Base-by-base conservation (phyloP, 2,329 filamentous ascomycete species). In the Cladophialophora exuberans region DNA sequence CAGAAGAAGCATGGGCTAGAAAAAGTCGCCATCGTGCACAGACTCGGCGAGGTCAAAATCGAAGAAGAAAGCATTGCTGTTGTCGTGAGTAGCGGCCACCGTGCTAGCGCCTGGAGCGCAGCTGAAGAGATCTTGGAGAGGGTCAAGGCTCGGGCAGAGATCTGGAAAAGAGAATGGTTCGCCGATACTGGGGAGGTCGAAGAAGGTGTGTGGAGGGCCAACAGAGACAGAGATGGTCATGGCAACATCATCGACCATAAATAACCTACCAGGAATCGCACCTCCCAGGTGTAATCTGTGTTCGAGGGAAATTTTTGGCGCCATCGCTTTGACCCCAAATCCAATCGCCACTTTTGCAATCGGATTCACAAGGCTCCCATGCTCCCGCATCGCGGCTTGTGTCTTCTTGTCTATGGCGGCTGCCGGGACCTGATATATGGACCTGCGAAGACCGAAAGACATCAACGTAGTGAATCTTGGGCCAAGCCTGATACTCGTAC, bases 51-150 rank as follows among this genome's bases (percentile, higher is more conserved):
- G 17, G 93, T 97, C 13, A 89, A 90, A 2, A 86, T 97, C 52
- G 88, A 86, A n/a, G 90, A 97, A 72, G 92, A 97, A 74, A 96
- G 90, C 69, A 93, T 99, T 58, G 75, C 95, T 52, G 91, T 97
- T 65, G 89, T 90, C 1, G 88, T 97, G 3, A 91, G 89, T 38
- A 82, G 89, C 23, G 84, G 88, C 30, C 94, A 97, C 74, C 80
- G 94, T 6, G 83, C 88, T 64, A 89, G 88, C 11, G 92, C 90
- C 4, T 99, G 93, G 93, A 76, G 77, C 64, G 93, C 88, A 0
- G 93, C 89, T 0, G 93, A 97, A 75, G 90, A 95, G 73, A 88
- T 91, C 28, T 75, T 97, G 55, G 93, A 97, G 75, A 77, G 83
- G 69, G 90, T 89, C 67, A 99, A 97, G 76, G 83, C 82, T 52